Conservation (phyloP, 1,284 basidiomycete genomes). For the Lentinus polychrous region DNA sequence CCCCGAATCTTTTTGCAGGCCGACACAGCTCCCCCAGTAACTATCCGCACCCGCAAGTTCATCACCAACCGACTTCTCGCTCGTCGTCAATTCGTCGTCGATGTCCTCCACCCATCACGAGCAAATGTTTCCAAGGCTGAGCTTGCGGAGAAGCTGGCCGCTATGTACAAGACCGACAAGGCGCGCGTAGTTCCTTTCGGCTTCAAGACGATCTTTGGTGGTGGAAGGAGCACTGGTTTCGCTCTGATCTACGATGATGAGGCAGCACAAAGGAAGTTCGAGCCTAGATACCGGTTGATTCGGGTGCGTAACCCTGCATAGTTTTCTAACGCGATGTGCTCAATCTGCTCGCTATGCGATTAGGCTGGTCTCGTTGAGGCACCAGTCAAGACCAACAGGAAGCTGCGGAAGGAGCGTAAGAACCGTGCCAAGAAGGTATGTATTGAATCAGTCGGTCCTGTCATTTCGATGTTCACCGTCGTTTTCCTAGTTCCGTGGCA, state of each 20-base stretch:
- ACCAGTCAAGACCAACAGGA: conserved; percentile 90
- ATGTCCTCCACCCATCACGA: conserved; percentile 94
- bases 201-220: conserved; percentile 94
- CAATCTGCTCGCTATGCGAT: conserved; percentile 8
- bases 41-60: conserved; percentile 98
- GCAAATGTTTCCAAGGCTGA: conserved; percentile 94
- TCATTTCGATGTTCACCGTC: background rate
- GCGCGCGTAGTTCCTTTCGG: conserved; percentile 73
- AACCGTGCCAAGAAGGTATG: conserved; percentile 96
- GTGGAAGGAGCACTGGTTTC: conserved; percentile 96
- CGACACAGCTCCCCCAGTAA: conserved; percentile 88
- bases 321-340: too few relatives aligned
- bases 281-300: conserved; percentile 94
- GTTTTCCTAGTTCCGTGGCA: conserved; percentile 68
- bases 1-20: conserved; percentile 34
- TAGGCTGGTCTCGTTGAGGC: conserved; percentile 83
- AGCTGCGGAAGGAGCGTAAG: conserved; percentile 99
- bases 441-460: background rate
- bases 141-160: conserved; percentile 88
- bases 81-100: conserved; percentile 89
- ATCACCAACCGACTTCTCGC: conserved; percentile 98
- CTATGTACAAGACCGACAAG: conserved; percentile 76
- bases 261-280: conserved; percentile 92
- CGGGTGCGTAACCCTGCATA: conserved; percentile 58
- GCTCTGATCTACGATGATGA: conserved; percentile 98